Evolutionary conservation across 345 rosid species (phyloP).

Genomic region (Moringa oleifera): DNA sequence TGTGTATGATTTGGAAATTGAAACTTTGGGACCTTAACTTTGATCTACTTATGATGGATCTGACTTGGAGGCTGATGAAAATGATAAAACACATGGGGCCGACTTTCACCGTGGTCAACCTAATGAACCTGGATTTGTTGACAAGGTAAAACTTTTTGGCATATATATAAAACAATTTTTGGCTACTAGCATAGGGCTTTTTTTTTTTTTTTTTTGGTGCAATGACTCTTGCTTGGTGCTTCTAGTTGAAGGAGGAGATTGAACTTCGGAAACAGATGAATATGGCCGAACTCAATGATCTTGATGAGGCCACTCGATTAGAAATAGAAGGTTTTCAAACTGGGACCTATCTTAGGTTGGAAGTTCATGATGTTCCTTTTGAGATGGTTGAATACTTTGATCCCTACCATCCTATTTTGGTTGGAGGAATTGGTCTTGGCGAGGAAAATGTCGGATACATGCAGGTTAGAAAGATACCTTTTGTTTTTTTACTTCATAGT

Average conservation of each 20-base stretch:
- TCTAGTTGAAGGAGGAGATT: conserved; percentile 82
- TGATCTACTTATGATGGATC: conserved; percentile 51
- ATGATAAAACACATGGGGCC: conserved; percentile 37
- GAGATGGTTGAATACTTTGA: conserved; percentile 95
- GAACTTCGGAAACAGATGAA: conserved; percentile 78
- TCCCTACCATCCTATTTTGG: conserved; percentile 79
- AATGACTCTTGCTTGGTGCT: conserved; percentile 22
- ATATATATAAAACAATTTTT: background rate
- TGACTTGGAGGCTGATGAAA: conserved; percentile 55
- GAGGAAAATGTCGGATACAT: conserved; percentile 90
- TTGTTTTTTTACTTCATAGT: conserved; percentile 1
- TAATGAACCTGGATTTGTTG: conserved; percentile 57
- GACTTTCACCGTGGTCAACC: conserved; percentile 38
- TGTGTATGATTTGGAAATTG: background rate
- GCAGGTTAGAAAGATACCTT: conserved; percentile 63
- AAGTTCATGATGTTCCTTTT: conserved; percentile 81
- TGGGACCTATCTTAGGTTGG: conserved; percentile 82
- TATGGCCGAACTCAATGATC: conserved; percentile 67
- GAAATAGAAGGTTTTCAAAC: conserved; percentile 86
- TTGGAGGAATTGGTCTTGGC: conserved; percentile 83
- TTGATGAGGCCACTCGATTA: conserved; percentile 68
- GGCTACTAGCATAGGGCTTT: background rate
- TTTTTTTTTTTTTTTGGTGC: no score
- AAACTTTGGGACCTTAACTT: conserved; percentile 45
- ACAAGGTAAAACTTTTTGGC: conserved; percentile 46